Evolutionary conservation across 352 stramenopile genomes (phyloP).

Genomic region (Phytopythium cucurbitacearum): DNA sequence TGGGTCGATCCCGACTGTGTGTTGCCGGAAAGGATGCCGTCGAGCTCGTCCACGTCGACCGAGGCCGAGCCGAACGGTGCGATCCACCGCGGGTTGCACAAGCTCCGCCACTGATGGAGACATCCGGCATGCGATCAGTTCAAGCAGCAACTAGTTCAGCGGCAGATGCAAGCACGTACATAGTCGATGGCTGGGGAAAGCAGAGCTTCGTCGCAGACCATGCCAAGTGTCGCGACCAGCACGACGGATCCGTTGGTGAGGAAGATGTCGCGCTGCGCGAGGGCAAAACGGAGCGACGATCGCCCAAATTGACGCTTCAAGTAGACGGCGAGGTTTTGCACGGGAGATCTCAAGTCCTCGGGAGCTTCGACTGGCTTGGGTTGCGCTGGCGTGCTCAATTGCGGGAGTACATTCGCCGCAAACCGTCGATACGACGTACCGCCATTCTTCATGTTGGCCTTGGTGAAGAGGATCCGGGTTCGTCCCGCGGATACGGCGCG

Average conservation of each 20-base stretch:
- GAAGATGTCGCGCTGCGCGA: slow-evolving; percentile 47
- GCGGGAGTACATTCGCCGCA: slow-evolving; percentile 23
- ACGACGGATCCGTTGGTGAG: slow-evolving; percentile 21
- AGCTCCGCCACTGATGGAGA: slow-evolving; percentile 2
- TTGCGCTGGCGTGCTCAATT: slow-evolving; percentile 9
- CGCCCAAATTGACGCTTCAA: slow-evolving; percentile 35
- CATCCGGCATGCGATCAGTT: neutral
- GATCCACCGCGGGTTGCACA: slow-evolving; percentile 1
- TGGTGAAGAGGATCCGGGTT: slow-evolving; percentile 28
- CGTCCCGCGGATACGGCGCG: slow-evolving; percentile 20
- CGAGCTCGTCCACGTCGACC: slow-evolving; percentile 63
- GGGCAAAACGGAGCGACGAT: slow-evolving; percentile 45
- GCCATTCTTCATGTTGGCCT: slow-evolving; percentile 24
- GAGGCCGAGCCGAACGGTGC: neutral
- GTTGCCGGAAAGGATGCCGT: slow-evolving; percentile 33
- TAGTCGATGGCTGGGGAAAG: slow-evolving; percentile 31
- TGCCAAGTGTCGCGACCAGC: slow-evolving; percentile 18
- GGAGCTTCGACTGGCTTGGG: neutral
- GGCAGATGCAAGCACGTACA: slow-evolving; percentile 20
- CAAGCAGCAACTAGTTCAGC: neutral
- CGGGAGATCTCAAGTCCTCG: slow-evolving; percentile 1
- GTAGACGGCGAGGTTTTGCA: slow-evolving; percentile 34
- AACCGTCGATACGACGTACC: slow-evolving; percentile 25
- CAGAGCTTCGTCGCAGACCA: slow-evolving; percentile 32
- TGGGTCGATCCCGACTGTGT: neutral